Conservation (phyloP, 495 filamentous ascomycete genomes). For the Haplographium delicatum region DNA sequence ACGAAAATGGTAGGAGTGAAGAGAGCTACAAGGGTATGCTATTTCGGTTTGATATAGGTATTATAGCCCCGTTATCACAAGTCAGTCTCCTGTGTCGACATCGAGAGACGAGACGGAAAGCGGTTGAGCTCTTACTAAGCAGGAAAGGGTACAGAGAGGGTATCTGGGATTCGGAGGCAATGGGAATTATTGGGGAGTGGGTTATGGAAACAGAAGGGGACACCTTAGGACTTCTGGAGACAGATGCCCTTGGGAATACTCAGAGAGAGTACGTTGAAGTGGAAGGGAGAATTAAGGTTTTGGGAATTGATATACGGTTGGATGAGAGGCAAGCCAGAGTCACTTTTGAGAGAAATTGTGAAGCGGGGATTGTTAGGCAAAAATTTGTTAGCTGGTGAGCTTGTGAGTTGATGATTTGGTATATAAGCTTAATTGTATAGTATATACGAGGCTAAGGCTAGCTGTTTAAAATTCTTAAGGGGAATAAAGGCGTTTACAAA, state of each 20-base stretch:
- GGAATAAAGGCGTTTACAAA: too few species aligned
- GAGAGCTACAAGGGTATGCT: background rate
- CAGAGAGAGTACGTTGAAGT: background rate
- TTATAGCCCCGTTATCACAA: conserved; percentile 31
- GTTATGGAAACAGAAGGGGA: conserved; percentile 37
- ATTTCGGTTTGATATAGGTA: conserved; percentile 29
- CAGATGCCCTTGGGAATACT: conserved; percentile 12
- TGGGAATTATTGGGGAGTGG: conserved; percentile 29
- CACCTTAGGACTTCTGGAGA: too few species aligned
- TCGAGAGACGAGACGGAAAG: conserved; percentile 33
- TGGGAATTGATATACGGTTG: background rate
- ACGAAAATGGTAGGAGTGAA: too few species aligned
- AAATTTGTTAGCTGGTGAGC: too few species aligned
- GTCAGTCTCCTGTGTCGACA: conserved; percentile 35
- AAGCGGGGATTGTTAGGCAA: too few species aligned
- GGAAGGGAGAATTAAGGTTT: background rate
- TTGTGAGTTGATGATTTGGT: too few species aligned
- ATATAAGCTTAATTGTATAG: too few species aligned
- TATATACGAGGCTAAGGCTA: too few species aligned
- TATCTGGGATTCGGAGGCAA: conserved; percentile 34
- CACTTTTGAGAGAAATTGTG: too few species aligned
- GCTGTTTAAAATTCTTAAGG: too few species aligned
- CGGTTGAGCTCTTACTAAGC: conserved; percentile 30
- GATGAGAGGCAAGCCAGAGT: background rate
- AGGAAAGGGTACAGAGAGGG: conserved; percentile 35